A percentile compares a stretch with the other conserved stretches of the same genome.
phyloP scores from a whole-genome alignment of 2,329 filamentous ascomycete genomes.

The Ophidiomyces ophidiicola region DNA sequence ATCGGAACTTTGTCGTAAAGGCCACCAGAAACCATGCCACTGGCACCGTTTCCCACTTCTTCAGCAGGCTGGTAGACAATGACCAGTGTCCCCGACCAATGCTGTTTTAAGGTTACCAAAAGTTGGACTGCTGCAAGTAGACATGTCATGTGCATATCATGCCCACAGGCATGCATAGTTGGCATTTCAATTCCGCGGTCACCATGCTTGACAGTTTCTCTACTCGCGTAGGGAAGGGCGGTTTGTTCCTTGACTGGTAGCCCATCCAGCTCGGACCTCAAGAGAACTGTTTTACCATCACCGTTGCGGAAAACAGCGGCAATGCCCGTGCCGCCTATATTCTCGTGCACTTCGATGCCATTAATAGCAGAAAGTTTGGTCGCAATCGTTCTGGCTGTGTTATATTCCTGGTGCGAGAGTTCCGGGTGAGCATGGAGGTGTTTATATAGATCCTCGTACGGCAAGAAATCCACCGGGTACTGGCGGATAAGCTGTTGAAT shows the following conservation, averaged over 20 bases:
- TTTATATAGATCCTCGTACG: conserved; percentile 46
- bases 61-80: conserved; percentile 57
- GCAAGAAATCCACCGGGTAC: conserved; percentile 24
- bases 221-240: conserved; percentile 38
- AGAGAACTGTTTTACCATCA: conserved; percentile 33
- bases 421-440: conserved; percentile 49
- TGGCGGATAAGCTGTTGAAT: conserved; percentile 4
- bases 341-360: conserved; percentile 27
- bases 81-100: conserved; percentile 52
- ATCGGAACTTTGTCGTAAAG: conserved; percentile 42
- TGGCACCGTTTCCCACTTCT: conserved; percentile 51
- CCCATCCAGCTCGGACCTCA: conserved; percentile 41
- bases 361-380: conserved; percentile 17
- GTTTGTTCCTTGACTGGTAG: conserved; percentile 40
- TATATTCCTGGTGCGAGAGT: conserved; percentile 45
- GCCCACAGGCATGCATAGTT: conserved; percentile 51
- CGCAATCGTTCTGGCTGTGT: conserved; percentile 40
- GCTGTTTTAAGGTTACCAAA: conserved; percentile 33
- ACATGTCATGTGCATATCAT: conserved; percentile 49
- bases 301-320: conserved; percentile 35
- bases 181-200: conserved; percentile 41
- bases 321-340: conserved; percentile 38
- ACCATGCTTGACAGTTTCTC: conserved; percentile 34
- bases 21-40: conserved; percentile 50
- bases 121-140: conserved; percentile 43